Evolutionary conservation across 805 yeast genomes (phyloP), one percentile per base, ranked within the genome.

Genomic region (Wilhelminamyces savonicus): DNA sequence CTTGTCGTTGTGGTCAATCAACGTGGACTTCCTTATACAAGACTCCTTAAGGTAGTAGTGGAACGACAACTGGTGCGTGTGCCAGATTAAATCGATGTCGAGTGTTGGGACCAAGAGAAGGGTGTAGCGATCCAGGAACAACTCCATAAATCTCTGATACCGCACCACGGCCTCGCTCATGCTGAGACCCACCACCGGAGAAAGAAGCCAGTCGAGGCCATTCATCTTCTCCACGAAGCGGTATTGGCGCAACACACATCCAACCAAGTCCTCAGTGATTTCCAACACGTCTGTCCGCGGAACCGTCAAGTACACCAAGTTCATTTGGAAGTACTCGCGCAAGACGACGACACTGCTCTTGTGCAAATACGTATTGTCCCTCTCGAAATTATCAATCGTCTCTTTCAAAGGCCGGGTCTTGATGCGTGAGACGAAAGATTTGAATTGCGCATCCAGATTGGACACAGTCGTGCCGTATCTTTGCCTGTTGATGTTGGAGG

Each of bases 1-100:
- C 32, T 44, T 49, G 31, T 51, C 56, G 23, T 51, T 41, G 29
- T 53, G 57, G 28, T 48, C 52, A 13, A 47, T 33, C 13, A 46
- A 35, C 7, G 24, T 13, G 13, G 24, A 14, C 5, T 25, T 22
- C 10, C 21, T 34, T 7, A 36, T 16, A 1, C 8, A 12, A 12
- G 22, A 21, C 27, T 46, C 39, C 13, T 35, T 16, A 22, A 43
- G 36, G 29, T 51, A 49, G 19, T 30, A 23, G 24, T 27, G 27
- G 31, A 36, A 30, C 7, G 39, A 23, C 13, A 52, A 36, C 24
- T 46, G 53, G 27, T 52, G 55, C 3, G 58, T 52, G 23, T 44
- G 54, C 58, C 58, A 51, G 3, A 50, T 24, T 26, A 52, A 35
- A 23, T 51, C 55, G 16, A 52, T 50, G 24, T 52, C 56, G 26